Conservation (phyloP, 2,329 filamentous ascomycete genomes). For the Penicillium sp. region DNA sequence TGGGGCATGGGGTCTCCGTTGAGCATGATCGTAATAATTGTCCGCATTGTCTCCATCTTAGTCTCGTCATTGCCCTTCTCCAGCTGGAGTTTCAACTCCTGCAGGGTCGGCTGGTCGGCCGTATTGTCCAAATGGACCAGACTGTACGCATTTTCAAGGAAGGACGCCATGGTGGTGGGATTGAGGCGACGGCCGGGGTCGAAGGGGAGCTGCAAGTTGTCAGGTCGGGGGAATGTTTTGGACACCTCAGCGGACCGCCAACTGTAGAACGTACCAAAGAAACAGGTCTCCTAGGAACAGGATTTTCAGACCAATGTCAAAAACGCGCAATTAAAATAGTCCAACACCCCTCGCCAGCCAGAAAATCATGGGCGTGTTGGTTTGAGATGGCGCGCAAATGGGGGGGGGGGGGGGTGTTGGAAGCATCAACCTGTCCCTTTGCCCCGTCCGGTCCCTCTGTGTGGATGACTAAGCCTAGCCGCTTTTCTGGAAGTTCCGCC, state of each 20-base stretch:
- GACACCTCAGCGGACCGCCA: constrained; percentile 29
- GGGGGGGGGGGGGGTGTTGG: constrained; percentile 35
- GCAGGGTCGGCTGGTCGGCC: constrained; percentile 85
- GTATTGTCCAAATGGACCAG: constrained; percentile 97
- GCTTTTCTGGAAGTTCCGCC: constrained; percentile 29
- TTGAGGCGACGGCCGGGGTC: constrained; percentile 33
- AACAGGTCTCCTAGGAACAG: constrained; percentile 36
- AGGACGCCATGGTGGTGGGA: constrained; percentile 79
- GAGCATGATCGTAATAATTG: constrained; percentile 94
- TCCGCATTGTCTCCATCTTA: constrained; percentile 96
- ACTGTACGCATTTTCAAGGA: constrained; percentile 94
- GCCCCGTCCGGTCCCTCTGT: constrained; percentile 47
- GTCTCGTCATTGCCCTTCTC: constrained; percentile 93
- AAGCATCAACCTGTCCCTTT: constrained; percentile 51
- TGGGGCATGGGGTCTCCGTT: constrained; percentile 96
- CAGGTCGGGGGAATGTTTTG: constrained; percentile 43
- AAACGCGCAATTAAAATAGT: constrained; percentile 37
- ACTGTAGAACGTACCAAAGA: constrained; percentile 33
- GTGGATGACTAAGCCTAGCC: constrained; percentile 54
- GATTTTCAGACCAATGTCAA: constrained; percentile 31
- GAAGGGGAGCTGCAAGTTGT: constrained; percentile 44
- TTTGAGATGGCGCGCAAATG: constrained; percentile 39
- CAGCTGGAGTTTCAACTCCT: constrained; percentile 89
- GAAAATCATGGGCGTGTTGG: constrained; percentile 45
- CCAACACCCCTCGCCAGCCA: constrained; percentile 46